Conservation (phyloP, 305 asterid species). For the Rubia occidens region DNA sequence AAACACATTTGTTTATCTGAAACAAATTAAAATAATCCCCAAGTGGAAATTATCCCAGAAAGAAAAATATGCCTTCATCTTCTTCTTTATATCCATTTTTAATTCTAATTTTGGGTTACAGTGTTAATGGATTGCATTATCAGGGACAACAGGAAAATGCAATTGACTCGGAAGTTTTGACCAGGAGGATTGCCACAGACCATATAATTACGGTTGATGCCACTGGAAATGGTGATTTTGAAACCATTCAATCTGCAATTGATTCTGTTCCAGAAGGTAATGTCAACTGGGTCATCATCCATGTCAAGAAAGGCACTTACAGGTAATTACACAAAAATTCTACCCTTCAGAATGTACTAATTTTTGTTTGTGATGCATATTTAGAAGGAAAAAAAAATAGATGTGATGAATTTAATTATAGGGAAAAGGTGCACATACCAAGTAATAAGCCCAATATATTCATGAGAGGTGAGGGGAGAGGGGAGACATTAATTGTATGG, state of each 20-base stretch:
- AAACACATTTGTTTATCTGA: neutral
- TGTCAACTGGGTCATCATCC: slow-evolving; percentile 53
- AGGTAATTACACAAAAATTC: slow-evolving; percentile 30
- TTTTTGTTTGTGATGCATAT: too few relatives aligned
- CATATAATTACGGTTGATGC: slow-evolving; percentile 44
- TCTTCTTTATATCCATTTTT: slow-evolving; percentile 9
- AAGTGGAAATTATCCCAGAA: neutral
- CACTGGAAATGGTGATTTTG: slow-evolving; percentile 57
- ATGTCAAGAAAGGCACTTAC: slow-evolving; percentile 58
- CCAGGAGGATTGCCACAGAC: slow-evolving; percentile 30
- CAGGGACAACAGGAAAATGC: slow-evolving; percentile 20
- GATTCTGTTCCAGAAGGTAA: slow-evolving; percentile 61
- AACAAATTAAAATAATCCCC: neutral
- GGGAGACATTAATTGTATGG: slow-evolving; percentile 50
- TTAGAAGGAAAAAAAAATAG: too few relatives aligned
- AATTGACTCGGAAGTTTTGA: slow-evolving; percentile 43
- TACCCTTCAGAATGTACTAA: too few relatives aligned
- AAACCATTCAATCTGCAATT: slow-evolving; percentile 59
- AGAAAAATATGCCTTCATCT: slow-evolving; percentile 24
- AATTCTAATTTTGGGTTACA: slow-evolving; percentile 24
- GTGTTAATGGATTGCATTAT: slow-evolving; percentile 29
- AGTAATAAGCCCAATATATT: slow-evolving; percentile 51
- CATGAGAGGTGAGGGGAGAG: slow-evolving; percentile 71
- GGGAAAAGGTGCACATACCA: slow-evolving; percentile 62
- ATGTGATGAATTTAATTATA: slow-evolving; percentile 20